Evolutionary conservation across 129 eudicot genomes (phyloP).

Genomic region (Flaveria robusta): DNA sequence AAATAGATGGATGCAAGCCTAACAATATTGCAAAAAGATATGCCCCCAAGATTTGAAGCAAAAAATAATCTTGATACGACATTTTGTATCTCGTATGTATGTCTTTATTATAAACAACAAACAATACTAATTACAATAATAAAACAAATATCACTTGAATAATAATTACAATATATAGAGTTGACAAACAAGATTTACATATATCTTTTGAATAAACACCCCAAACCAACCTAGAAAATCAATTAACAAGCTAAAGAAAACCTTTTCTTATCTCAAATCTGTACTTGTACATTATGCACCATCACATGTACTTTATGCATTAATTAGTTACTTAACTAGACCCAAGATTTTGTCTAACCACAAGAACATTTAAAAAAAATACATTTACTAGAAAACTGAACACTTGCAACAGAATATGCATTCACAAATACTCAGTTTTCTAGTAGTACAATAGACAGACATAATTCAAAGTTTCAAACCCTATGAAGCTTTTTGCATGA

Average conservation of each 20-base stretch:
- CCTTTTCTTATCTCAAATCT: conserved; percentile 2
- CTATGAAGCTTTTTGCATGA: conserved; percentile 21
- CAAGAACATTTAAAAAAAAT: not conserved
- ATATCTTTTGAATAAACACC: conserved; percentile 14
- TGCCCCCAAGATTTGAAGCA: not conserved
- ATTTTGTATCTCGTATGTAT: not conserved
- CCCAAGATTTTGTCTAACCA: conserved; percentile 1
- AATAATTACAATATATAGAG: no score
- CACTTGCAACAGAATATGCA: no score
- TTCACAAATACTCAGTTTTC: no score
- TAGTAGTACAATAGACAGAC: no score
- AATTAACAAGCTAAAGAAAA: conserved; percentile 2
- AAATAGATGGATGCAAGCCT: conserved; percentile 1
- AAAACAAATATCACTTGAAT: not conserved
- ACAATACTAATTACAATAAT: not conserved
- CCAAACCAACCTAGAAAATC: conserved; percentile 25
- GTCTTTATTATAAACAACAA: not conserved
- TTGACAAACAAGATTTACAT: conserved; percentile 18
- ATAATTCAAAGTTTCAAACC: not conserved
- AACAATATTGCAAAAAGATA: not conserved
- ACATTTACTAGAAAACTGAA: no score
- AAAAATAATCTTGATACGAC: not conserved
- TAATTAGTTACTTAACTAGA: not conserved
- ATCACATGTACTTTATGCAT: conserved; percentile 8
- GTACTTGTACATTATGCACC: not conserved